phyloP scores from a whole-genome alignment of 192 early-diverging fungal species.

The Entomortierella chlamydospora region DNA sequence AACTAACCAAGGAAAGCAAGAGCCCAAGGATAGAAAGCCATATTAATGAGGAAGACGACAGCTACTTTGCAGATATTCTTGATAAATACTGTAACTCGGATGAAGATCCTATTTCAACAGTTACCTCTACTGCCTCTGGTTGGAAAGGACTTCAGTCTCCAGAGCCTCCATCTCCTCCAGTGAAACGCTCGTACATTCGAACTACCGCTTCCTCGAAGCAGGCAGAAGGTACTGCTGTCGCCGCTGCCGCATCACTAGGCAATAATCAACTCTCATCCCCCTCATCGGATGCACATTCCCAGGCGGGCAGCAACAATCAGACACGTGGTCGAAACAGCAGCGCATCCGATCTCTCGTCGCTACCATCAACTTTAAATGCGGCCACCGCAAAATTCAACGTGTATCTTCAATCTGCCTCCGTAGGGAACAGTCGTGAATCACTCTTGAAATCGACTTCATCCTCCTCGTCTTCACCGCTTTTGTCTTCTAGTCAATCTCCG shows the following conservation, averaged over 20 bases:
- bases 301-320: background rate
- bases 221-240: background rate
- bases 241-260: background rate
- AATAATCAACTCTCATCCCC: background rate
- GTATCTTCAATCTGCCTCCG: constrained; percentile 19
- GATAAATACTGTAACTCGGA: constrained; percentile 52
- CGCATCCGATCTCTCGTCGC: background rate
- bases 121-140: constrained; percentile 5
- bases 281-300: too few relatives aligned
- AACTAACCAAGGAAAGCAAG: background rate
- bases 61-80: constrained; percentile 47
- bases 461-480: constrained; percentile 6
- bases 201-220: constrained; percentile 1
- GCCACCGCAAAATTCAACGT: constrained; percentile 31
- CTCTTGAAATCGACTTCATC: constrained; percentile 16
- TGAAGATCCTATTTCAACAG: constrained; percentile 21
- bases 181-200: background rate
- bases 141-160: constrained; percentile 19
- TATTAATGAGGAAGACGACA: constrained; percentile 17
- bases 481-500: background rate
- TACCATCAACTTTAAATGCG: constrained; percentile 12
- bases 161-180: constrained; percentile 29
- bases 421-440: constrained; percentile 29
- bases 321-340: constrained; percentile 11
- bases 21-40: background rate